Percentiles rank a stretch among this genome's conserved stretches.
These are phyloP conservation scores for Astraeus odoratus DNA, from an alignment of 768 basidiomycete species.

Conservation along the genomic window DNA sequence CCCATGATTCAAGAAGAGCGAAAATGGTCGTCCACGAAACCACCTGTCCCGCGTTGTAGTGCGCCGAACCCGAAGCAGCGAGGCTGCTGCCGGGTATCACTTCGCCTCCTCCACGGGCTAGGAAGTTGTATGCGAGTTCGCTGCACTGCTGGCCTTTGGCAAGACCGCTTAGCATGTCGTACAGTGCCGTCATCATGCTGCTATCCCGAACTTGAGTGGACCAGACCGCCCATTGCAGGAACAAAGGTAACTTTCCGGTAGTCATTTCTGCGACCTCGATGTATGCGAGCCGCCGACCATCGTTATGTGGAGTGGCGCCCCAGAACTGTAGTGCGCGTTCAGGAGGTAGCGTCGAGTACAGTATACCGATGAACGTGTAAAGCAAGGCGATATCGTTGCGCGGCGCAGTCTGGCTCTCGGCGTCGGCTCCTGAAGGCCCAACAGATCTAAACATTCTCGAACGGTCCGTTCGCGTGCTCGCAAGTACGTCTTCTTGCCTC, in stretches of 20 bases:
- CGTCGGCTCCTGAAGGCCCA: constrained; percentile 34
- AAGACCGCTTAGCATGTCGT: constrained; percentile 84
- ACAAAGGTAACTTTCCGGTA: constrained; percentile 58
- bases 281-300: constrained; percentile 40
- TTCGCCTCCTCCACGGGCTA: constrained; percentile 70
- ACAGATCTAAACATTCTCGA: constrained; percentile 43
- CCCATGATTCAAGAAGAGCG: constrained; percentile 69
- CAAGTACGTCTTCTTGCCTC: constrained; percentile 79
- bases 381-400: constrained; percentile 83
- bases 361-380: constrained; percentile 74
- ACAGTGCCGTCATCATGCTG: constrained; percentile 70
- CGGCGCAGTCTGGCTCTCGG: constrained; percentile 41
- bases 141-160: constrained; percentile 81
- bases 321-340: constrained; percentile 85
- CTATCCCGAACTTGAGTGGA: constrained; percentile 69
- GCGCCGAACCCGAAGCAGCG: constrained; percentile 31
- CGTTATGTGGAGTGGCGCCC: constrained; percentile 52
- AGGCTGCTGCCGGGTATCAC: constrained; percentile 55
- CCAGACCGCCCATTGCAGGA: constrained; percentile 89
- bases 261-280: constrained; percentile 56
- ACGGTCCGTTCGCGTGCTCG: constrained; percentile 58
- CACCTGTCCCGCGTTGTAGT: constrained; percentile 41
- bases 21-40: constrained; percentile 81
- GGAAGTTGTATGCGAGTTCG: constrained; percentile 83
- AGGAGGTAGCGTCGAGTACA: constrained; percentile 66